phyloP scores from a whole-genome alignment of 2,329 filamentous ascomycete species.

The Colletotrichum kahawae region DNA sequence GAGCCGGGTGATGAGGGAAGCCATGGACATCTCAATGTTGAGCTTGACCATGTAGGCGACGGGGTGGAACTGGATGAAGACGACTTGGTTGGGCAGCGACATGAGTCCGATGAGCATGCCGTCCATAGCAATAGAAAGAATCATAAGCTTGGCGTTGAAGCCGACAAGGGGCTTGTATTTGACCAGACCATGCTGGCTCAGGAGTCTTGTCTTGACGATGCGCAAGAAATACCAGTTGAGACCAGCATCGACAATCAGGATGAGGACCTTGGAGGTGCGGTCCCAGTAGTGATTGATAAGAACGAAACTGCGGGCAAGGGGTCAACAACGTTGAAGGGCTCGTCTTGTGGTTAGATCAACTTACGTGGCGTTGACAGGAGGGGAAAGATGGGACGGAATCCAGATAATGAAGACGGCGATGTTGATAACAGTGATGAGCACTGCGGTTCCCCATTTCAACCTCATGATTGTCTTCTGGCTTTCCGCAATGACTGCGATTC shows the following conservation, averaged over 20 bases:
- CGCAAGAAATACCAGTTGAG: constrained; percentile 60
- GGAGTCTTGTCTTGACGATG: constrained; percentile 49
- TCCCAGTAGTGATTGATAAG: constrained; percentile 57
- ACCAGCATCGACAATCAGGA: constrained; percentile 52
- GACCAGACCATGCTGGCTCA: constrained; percentile 49
- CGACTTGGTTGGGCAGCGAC: constrained; percentile 35
- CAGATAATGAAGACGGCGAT: constrained; percentile 59
- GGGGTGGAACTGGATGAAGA: constrained; percentile 57
- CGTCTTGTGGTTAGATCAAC: constrained; percentile 5
- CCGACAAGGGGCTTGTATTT: constrained; percentile 55
- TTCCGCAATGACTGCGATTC: constrained; percentile 53
- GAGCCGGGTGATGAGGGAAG: constrained; percentile 49
- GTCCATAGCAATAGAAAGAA: constrained; percentile 56
- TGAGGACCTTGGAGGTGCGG: constrained; percentile 55
- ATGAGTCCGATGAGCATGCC: constrained; percentile 38
- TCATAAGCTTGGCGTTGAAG: constrained; percentile 55
- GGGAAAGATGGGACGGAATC: constrained; percentile 50
- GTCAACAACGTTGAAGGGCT: not conserved
- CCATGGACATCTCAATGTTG: constrained; percentile 60
- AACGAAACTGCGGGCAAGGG: constrained; percentile 31
- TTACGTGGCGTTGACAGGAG: constrained; percentile 41
- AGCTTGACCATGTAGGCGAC: constrained; percentile 59
- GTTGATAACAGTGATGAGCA: constrained; percentile 53
- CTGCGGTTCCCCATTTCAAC: constrained; percentile 52
- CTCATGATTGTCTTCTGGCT: constrained; percentile 37